phyloP scores from a whole-genome alignment of 2,329 filamentous ascomycete species.

The Alternaria rosae region DNA sequence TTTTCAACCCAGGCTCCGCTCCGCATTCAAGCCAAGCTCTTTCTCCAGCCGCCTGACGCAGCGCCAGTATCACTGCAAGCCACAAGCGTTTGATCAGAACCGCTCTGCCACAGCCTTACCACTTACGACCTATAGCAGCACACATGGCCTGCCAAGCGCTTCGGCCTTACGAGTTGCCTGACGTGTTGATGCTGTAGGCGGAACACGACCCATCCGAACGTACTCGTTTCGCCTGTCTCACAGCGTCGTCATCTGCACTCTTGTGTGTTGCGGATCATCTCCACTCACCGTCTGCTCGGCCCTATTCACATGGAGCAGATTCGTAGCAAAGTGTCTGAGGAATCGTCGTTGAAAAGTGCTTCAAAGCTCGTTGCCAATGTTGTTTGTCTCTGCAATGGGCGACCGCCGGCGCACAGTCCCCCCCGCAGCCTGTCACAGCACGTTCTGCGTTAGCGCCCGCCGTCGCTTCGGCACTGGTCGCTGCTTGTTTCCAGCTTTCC shows the following conservation, averaged over 20 bases:
- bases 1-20: conserved; percentile 18
- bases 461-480: conserved; percentile 37
- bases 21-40: conserved; percentile 22
- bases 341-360: neutral
- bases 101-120: conserved; percentile 33
- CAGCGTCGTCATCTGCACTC: conserved; percentile 32
- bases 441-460: conserved; percentile 47
- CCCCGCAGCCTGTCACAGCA: conserved; percentile 36
- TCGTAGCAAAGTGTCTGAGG: neutral
- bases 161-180: conserved; percentile 31
- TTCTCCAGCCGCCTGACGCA: conserved; percentile 37
- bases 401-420: conserved; percentile 38
- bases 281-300: neutral
- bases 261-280: conserved; percentile 29
- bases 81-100: conserved; percentile 40
- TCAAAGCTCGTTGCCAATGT: neutral
- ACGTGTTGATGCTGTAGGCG: conserved; percentile 44
- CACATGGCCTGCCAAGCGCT: conserved; percentile 31
- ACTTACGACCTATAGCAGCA: conserved; percentile 34
- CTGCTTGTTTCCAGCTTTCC: conserved; percentile 48
- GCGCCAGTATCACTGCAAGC: conserved; percentile 40
- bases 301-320: neutral
- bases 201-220: conserved; percentile 41
- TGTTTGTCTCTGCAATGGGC: conserved; percentile 8
- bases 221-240: conserved; percentile 48